Base-by-base conservation (phyloP, 305 asterid species). In the Andrographis paniculata region DNA sequence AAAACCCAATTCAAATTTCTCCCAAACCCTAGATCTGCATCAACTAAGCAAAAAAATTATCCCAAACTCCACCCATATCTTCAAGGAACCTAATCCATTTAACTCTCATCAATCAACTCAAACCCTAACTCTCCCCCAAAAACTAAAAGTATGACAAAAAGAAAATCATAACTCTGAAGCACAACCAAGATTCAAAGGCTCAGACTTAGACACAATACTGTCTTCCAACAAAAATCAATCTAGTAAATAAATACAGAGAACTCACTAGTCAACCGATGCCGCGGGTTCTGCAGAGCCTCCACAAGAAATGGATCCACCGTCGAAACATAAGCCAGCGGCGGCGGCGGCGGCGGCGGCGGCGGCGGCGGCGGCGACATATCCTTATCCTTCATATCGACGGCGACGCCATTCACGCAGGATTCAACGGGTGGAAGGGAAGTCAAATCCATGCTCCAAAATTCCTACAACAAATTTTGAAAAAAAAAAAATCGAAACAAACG, bases 241-340 rank as follows among this genome's bases (percentile, higher is more conserved):
- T n/a, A 9, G 12, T 8, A 38, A 8, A n/a, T n/a, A n/a, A n/a
- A n/a, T n/a, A n/a, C n/a, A n/a, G n/a, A n/a, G n/a, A 27, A 62
- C 91, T 67, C 35, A 87, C 98, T 80, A 33, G 96, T 83, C 36
- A 91, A 58, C 46, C 96, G 99, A 69, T 91, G 99, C 55, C 99
- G 96, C 62, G 96, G 95, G 78, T 81, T 86, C 55, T 91, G 99
- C 56, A 91, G 99, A 20, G 99, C 99, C 76, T 91, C 99, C 42
- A 86, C 84, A 62, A 91, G 76, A 55, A 91, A 86, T n/a, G 99
- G 83, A 67, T 91, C 99, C 64, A 86, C 96, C 86, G 67, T 52
- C 13, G 93, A 70, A 66, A 74, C 52, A 61, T 76, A 70, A 31
- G 74, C 60, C 52, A 70, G 73, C 48, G 22, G 14, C 42, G 46